phyloP scores from a whole-genome alignment of 2,329 filamentous ascomycete species.

The Botryosphaeria agaves region DNA sequence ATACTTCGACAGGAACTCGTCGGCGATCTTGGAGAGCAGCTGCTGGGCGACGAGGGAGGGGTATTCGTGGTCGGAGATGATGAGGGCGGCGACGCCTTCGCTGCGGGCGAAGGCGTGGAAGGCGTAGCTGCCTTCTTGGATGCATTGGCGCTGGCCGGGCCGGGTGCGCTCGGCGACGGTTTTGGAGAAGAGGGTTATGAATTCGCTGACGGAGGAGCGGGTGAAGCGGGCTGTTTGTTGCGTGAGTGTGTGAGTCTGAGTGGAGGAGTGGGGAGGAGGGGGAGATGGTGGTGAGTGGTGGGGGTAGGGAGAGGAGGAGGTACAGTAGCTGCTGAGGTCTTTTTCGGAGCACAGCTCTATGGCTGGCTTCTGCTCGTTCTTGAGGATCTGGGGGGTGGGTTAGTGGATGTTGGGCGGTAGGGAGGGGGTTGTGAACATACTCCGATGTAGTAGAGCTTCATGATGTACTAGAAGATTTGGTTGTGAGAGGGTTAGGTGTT shows the following conservation, averaged over 20 bases:
- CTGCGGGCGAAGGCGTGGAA: slow-evolving; percentile 28
- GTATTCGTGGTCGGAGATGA: slow-evolving; percentile 31
- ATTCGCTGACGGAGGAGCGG: slow-evolving; percentile 45
- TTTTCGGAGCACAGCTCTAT: slow-evolving; percentile 62
- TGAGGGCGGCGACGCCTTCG: slow-evolving; percentile 29
- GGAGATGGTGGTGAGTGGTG: slow-evolving; percentile 3
- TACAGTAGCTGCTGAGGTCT: slow-evolving; percentile 61
- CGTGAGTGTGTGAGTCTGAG: slow-evolving; percentile 1
- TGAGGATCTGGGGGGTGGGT: slow-evolving; percentile 69
- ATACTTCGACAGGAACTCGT: slow-evolving; percentile 69
- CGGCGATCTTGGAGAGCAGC: slow-evolving; percentile 69
- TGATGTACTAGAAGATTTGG: too few species aligned
- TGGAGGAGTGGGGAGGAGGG: slow-evolving; percentile 3
- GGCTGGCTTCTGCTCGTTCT: slow-evolving; percentile 60
- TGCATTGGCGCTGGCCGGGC: slow-evolving; percentile 67
- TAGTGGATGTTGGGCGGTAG: too few species aligned
- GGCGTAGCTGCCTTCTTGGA: slow-evolving; percentile 67
- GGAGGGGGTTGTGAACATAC: too few species aligned
- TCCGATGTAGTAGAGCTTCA: too few species aligned
- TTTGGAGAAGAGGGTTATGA: slow-evolving; percentile 76
- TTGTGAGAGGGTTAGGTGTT: too few species aligned
- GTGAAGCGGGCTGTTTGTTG: slow-evolving; percentile 19
- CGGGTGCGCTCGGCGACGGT: slow-evolving; percentile 74
- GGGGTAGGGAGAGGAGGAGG: slow-evolving; percentile 62
- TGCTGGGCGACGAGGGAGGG: slow-evolving; percentile 66